Percentiles rank a stretch among this genome's conserved stretches.
Conservation (phyloP, 768 basidiomycete species). For the Trametes sanguinea region DNA sequence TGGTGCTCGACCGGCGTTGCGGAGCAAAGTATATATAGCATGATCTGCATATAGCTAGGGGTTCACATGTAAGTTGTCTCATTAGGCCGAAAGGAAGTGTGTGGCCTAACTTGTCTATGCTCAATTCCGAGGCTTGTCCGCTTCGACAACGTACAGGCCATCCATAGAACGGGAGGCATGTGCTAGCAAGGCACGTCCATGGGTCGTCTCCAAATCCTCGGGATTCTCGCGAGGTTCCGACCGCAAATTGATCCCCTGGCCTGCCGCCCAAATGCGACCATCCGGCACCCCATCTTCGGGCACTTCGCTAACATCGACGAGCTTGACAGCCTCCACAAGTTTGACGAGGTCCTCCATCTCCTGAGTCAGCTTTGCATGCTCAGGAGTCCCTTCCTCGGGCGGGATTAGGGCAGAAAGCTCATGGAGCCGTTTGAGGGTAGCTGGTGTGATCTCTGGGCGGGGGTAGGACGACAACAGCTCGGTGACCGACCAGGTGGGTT, state of each 20-base stretch:
- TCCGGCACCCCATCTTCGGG: slow-evolving; percentile 37
- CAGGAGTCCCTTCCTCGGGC: slow-evolving; percentile 57
- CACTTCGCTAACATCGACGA: slow-evolving; percentile 45
- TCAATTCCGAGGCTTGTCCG: slow-evolving; percentile 25
- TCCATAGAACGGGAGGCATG: slow-evolving; percentile 22
- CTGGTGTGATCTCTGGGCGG: slow-evolving; percentile 56
- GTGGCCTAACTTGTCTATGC: not conserved
- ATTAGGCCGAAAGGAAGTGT: not conserved
- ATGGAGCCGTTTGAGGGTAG: slow-evolving; percentile 65
- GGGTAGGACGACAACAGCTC: slow-evolving; percentile 78
- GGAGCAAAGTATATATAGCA: no score
- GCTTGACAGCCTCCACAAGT: slow-evolving; percentile 80
- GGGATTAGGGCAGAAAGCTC: slow-evolving; percentile 72
- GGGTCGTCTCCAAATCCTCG: not conserved
- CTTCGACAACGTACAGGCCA: slow-evolving; percentile 25
- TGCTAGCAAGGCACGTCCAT: slow-evolving; percentile 17
- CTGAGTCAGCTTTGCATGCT: slow-evolving; percentile 50
- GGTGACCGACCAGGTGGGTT: slow-evolving; percentile 81
- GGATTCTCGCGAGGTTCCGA: slow-evolving; percentile 12
- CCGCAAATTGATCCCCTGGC: slow-evolving; percentile 36
- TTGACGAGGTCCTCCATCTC: slow-evolving; percentile 73
- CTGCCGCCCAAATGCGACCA: slow-evolving; percentile 45
- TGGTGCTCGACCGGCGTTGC: no score
- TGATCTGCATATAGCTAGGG: not conserved
- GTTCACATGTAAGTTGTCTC: not conserved